phyloP scores from a whole-genome alignment of 2,329 filamentous ascomycete genomes.

The Lasiodiplodia theobromae region DNA sequence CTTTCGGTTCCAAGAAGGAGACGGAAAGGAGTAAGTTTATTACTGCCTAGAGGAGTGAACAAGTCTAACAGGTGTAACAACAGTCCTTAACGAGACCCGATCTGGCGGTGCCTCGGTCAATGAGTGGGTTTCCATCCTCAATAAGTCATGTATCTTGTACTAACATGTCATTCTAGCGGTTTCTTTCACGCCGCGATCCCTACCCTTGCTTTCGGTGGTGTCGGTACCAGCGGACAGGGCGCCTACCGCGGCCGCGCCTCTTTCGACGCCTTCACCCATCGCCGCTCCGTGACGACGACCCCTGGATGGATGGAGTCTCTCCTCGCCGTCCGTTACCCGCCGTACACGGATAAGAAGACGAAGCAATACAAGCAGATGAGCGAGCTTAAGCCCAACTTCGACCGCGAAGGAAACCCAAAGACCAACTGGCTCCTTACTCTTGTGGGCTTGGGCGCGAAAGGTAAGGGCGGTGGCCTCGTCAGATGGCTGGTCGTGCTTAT shows the following conservation, averaged over 20 bases:
- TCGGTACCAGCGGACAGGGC: constrained; percentile 79
- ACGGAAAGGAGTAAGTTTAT: constrained; percentile 70
- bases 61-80: not conserved
- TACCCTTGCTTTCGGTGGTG: constrained; percentile 80
- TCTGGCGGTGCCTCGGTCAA: constrained; percentile 61
- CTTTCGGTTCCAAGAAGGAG: constrained; percentile 83
- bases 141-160: not conserved
- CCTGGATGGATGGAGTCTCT: constrained; percentile 72
- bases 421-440: constrained; percentile 39
- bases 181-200: constrained; percentile 75
- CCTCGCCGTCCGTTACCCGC: constrained; percentile 71
- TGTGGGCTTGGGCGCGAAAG: constrained; percentile 29
- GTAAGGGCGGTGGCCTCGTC: constrained; percentile 18
- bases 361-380: constrained; percentile 59
- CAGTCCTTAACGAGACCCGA: constrained; percentile 55
- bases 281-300: constrained; percentile 66
- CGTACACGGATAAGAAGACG: constrained; percentile 63
- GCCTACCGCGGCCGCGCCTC: constrained; percentile 79
- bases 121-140: constrained; percentile 39
- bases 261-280: constrained; percentile 73
- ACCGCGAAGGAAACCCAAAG: constrained; percentile 58
- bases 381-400: constrained; percentile 65
- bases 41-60: not conserved
- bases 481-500: constrained; percentile 25
- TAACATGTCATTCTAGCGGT: constrained; percentile 41